Evolutionary conservation across 805 yeast genomes (phyloP), one percentile per base, ranked within the genome.

Genomic region (Kazachstania africana): DNA sequence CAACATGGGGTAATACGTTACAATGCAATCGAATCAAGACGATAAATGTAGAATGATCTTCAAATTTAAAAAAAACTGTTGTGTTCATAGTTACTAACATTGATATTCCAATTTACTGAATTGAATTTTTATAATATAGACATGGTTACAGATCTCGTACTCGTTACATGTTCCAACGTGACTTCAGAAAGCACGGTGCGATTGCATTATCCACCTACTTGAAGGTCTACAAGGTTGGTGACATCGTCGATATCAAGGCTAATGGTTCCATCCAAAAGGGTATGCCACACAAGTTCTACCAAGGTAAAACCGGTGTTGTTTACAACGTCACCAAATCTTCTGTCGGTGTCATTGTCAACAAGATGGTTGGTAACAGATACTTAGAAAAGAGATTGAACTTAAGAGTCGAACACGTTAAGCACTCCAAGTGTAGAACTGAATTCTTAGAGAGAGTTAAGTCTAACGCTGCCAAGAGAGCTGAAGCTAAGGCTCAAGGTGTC

Each of bases 91-190:
- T n/a, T n/a, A n/a, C n/a, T n/a, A n/a, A n/a, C n/a, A n/a, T n/a
- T n/a, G n/a, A n/a, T n/a, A n/a, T n/a, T n/a, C n/a, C n/a, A n/a
- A n/a, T n/a, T n/a, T n/a, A n/a, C n/a, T n/a, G n/a, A n/a, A n/a
- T n/a, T n/a, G n/a, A n/a, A n/a, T n/a, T n/a, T n/a, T n/a, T n/a
- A n/a, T n/a, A n/a, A n/a, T 19, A 45, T 46, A 73, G 85, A 69
- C 95, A 84, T 74, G 98, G 98, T 80, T 87, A 84, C 79, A 87
- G 98, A 88, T 85, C 96, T 60, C 91, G 98, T 75, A 88, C 98
- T 74, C 94, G 98, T 73, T 91, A 91, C 87, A 93, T 93, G 75
- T 91, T 91, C 94, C 83, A 85, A 72, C 91, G 98, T 72, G 97
- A 88, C 79, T 91, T 80, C 87, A 87, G 82, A 78, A 65, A 62